Evolutionary conservation across 805 yeast genomes (phyloP), one percentile per base, ranked within the genome.

Genomic region (Starmerella bombi): DNA sequence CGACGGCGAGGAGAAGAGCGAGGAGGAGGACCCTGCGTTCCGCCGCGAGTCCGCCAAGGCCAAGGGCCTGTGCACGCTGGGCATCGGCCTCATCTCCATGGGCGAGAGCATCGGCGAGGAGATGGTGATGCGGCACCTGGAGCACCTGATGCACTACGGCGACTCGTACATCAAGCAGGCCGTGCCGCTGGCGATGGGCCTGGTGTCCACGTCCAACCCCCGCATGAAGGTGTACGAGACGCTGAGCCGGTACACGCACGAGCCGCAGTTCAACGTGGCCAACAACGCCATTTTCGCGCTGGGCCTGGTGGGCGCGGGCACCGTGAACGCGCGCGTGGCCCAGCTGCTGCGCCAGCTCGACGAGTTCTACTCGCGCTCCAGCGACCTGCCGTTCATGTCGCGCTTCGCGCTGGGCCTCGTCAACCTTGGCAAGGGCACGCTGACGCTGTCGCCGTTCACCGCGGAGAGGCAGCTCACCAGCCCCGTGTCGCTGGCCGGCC

Each of bases 251-350:
- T 85, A 83, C 64, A 84, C 97, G 7, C 99, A 91, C 62, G 99
- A 91, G 57, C 77, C 83, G 42, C 96, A 91, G 60, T 65, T 82
- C 52, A 93, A 83, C 56, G 95, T 91, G 41, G 94, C 97, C 5
- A 78, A 79, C 59, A 91, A 86, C 58, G 85, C 98, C 17, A 85
- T 91, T 49, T 88, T 83, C 55, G 77, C 94, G 33, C 86, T 91
- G 97, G 99, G 99, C 41, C 65, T 91, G 48, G 93, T 88, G 52
- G 98, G 98, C 59, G 91, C 97, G 17, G 99, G 99, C 63, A 91
- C 98, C 22, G 88, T 91, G 63, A 91, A 91, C 59, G 98, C 99
- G 6, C 80, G 99, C 65, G 70, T 91, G 49, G 97, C 97, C 3
- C 98, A 91, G 65, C 70, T 91, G 49, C 71, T 91, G 56, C 75